Evolutionary conservation across 257 asterid species (phyloP).

Genomic region (Nicotiana undulata): DNA sequence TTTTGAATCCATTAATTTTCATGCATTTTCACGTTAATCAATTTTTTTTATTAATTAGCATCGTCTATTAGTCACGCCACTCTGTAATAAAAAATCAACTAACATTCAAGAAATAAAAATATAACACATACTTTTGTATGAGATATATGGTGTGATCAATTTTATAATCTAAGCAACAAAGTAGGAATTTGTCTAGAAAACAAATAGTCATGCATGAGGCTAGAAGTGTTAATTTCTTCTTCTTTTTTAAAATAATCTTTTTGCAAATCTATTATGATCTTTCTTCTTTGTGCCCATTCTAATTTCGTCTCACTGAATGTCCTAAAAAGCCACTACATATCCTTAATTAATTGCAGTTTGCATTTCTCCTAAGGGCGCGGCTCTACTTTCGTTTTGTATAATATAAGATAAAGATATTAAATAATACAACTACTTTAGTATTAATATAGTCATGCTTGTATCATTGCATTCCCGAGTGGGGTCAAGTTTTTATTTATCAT

Average conservation of each 20-base stretch:
- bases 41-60: too few relatives aligned
- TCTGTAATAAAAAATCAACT: too few relatives aligned
- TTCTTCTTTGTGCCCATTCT: neutral
- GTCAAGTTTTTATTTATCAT: neutral
- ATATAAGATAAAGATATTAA: neutral
- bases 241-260: too few relatives aligned
- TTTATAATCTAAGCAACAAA: too few relatives aligned
- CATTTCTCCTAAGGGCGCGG: neutral
- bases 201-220: too few relatives aligned
- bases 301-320: neutral
- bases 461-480: neutral
- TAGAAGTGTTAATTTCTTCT: too few relatives aligned
- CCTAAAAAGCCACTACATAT: neutral
- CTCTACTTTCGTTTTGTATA: neutral
- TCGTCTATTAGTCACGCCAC: too few relatives aligned
- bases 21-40: neutral
- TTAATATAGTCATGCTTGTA: neutral
- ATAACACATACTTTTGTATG: too few relatives aligned
- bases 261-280: neutral
- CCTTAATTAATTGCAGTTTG: neutral
- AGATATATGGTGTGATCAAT: too few relatives aligned
- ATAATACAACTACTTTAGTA: neutral
- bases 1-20: neutral
- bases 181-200: too few relatives aligned
- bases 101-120: too few relatives aligned